Evolutionary conservation across 352 stramenopile genomes (phyloP), one percentile per base, ranked within the genome.

Genomic region (Poterioochromonas sp.): DNA sequence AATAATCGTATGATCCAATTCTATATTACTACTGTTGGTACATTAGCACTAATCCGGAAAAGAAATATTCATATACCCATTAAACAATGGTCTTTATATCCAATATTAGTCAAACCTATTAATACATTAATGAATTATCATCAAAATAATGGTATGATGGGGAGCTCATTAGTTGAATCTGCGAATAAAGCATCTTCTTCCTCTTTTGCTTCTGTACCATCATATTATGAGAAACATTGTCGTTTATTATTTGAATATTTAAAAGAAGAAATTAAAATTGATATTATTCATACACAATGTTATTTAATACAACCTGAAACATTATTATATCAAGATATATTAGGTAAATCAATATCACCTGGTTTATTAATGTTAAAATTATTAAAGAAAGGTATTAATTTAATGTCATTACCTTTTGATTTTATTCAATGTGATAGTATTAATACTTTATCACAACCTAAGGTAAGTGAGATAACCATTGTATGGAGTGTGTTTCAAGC

Each of bases 1-100:
- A 39, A 2, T 35, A 68, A 41, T 32, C 47, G 71, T 32, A 69
- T 32, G n/a, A 39, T 65, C 1, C 71, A 78, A 29, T 78, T 63
- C 32, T 68, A 78, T 34, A 68, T 65, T 37, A 78, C 71, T 29
- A 65, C 47, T 1, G 71, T 78, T n/a, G 71, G 71, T 43, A 34
- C 37, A 29, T 69, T 78, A 22, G 71, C 71, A 5, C 47, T 78
- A 0, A 43, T 78, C 32, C 71, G 70, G 32, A 35, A 44, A 15
- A 40, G 71, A 29, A 39, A 8, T 20, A 43, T 39, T 1, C 41
- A 78, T 68, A 47, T 78, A 22, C 71, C 71, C 20, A 49, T 41
- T 29, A 69, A 69, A 11, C 41, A 47, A 43, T 78, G 39, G 39
- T 35, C 39, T 35, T 26, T 74, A 0, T 58, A 11, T 54, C 65